Evolutionary conservation across 805 yeast species (phyloP), one percentile per base, ranked within the genome.

Genomic region (Kuraishia floccosa): DNA sequence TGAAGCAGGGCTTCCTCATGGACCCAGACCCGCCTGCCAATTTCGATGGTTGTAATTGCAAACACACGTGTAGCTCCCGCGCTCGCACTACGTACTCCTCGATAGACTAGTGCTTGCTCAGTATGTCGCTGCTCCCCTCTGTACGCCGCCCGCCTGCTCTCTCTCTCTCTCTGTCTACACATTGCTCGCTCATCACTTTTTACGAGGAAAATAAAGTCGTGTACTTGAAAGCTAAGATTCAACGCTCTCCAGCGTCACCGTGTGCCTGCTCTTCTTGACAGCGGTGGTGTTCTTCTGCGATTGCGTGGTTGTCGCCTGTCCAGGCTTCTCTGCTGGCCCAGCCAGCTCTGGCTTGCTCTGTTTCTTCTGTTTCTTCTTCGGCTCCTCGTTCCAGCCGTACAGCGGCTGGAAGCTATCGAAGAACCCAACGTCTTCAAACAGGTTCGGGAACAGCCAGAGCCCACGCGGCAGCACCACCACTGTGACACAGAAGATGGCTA

Each of bases 391-490:
- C 82, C 86, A 86, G 3, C 76, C 91, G 49, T 81, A 91, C n/a
- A 78, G 42, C 4, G 98, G 98, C 41, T 67, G 67, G 62, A 91
- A 91, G 62, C 94, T 81, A 36, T 89, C 97, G 37, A 89, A 49
- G 39, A 91, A 80, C 16, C 96, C 95, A 44, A 93, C 87, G 49
- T 91, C 98, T 39, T 78, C 98, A 56, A 87, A 91, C 49, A 91
- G 64, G 50, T 89, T 89, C 34, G 98, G 98, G 67, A 85, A 89
- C 28, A 91, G 52, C 98, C 98, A 91, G 50, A 91, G 67, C n/a
- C 94, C 94, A 26, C 74, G 73, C 6, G 74, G 70, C 34, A 68
- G 58, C 1, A 70, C 54, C 29, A 77, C 58, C 40, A 69, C 67
- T 0, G 86, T 69, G 31, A 80, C 42, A 17, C 67, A 42, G 44